A percentile compares a stretch with the other conserved stretches of the same genome.
phyloP scores from a whole-genome alignment of 2,329 filamentous ascomycete species.

The Ascochyta lentis region DNA sequence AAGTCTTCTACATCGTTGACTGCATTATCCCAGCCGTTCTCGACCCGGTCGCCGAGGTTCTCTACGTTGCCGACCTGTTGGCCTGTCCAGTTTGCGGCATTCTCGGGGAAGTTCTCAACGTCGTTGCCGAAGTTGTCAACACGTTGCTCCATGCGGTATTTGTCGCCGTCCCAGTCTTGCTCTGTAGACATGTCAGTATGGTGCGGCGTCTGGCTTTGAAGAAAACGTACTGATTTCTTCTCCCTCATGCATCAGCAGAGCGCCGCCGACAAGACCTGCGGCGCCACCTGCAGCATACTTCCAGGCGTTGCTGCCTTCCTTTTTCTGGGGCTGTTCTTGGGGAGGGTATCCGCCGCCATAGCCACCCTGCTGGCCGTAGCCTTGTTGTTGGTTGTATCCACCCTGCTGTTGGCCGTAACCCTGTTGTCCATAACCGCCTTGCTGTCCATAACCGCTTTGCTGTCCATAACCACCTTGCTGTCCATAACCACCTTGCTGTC shows the following conservation, averaged over 20 bases:
- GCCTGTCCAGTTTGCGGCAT: constrained; percentile 32
- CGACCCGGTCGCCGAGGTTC: constrained; percentile 30
- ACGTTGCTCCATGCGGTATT: constrained; percentile 23
- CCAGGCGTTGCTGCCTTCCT: constrained; percentile 33
- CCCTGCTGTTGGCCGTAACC: constrained; percentile 23
- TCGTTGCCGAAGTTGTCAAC: constrained; percentile 28
- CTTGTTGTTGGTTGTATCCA: constrained; percentile 13
- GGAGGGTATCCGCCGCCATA: constrained; percentile 21
- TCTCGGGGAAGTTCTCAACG: constrained; percentile 31
- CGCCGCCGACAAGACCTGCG: constrained; percentile 33
- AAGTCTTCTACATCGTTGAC: constrained; percentile 35
- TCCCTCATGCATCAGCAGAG: constrained; percentile 36
- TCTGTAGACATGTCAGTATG: constrained; percentile 18
- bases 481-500: constrained; percentile 18
- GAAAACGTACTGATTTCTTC: constrained; percentile 30
- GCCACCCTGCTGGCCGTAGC: constrained; percentile 22
- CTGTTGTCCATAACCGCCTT: neutral
- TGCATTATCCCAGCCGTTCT: constrained; percentile 27
- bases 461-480: constrained; percentile 21
- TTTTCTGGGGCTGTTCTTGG: constrained; percentile 25
- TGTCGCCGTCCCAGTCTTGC: constrained; percentile 26
- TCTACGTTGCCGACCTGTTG: constrained; percentile 33
- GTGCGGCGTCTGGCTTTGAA: too few species aligned
- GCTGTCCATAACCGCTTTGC: constrained; percentile 17
- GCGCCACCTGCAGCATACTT: constrained; percentile 37